phyloP scores from a whole-genome alignment of 2,329 filamentous ascomycete genomes.

The Exserohilum rostratum region DNA sequence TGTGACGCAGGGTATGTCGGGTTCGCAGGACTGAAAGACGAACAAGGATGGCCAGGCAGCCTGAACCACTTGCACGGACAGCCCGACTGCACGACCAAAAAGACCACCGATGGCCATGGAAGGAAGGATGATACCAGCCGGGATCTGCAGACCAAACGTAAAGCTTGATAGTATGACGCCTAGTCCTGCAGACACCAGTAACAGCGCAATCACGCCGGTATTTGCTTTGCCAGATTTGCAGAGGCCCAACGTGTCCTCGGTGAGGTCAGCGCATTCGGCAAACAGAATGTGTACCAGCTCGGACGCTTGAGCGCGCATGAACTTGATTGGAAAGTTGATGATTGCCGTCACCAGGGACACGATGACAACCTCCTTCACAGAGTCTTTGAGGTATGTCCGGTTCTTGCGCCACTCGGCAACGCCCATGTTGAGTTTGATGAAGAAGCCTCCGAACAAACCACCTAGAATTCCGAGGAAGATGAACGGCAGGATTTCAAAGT shows the following conservation, averaged over 20 bases:
- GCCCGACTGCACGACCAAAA: slow-evolving; percentile 85
- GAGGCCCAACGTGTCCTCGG: slow-evolving; percentile 86
- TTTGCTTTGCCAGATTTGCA: slow-evolving; percentile 87
- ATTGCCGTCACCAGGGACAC: slow-evolving; percentile 83
- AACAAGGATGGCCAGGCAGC: slow-evolving; percentile 76
- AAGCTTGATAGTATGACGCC: slow-evolving; percentile 85
- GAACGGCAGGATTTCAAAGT: slow-evolving; percentile 91
- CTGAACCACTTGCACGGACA: slow-evolving; percentile 88
- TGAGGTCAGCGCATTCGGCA: slow-evolving; percentile 81
- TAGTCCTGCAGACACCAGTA: slow-evolving; percentile 80
- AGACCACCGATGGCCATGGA: slow-evolving; percentile 96
- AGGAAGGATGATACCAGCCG: slow-evolving; percentile 92
- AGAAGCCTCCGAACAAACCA: slow-evolving; percentile 91
- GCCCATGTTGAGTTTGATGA: slow-evolving; percentile 92
- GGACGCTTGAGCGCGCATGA: slow-evolving; percentile 91
- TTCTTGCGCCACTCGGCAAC: slow-evolving; percentile 81
- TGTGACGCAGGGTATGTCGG: slow-evolving; percentile 85
- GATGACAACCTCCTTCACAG: slow-evolving; percentile 78
- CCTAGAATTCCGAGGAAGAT: slow-evolving; percentile 84
- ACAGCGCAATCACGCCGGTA: slow-evolving; percentile 78
- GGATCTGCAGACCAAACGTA: slow-evolving; percentile 93
- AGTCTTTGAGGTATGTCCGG: slow-evolving; percentile 68
- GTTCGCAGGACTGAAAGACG: slow-evolving; percentile 79
- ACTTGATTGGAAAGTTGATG: slow-evolving; percentile 94
- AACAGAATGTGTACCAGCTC: slow-evolving; percentile 93